A percentile compares a stretch with the other conserved stretches of the same genome.
phyloP scores from a whole-genome alignment of 2,329 filamentous ascomycete genomes.

The Niveomyces coronatus region DNA sequence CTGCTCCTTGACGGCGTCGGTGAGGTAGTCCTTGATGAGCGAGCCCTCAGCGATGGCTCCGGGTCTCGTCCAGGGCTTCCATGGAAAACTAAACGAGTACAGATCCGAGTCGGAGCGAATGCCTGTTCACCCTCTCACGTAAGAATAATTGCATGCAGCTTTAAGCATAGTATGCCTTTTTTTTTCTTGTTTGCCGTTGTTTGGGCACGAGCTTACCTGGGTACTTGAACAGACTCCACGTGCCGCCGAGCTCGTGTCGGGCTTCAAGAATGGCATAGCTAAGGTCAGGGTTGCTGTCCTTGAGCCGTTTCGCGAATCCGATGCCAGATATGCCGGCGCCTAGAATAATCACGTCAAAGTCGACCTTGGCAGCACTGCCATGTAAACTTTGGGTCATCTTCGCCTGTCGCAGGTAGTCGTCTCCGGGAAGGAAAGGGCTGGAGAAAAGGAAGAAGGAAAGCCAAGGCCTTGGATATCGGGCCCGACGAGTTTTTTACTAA shows the following conservation, averaged over 20 bases:
- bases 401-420: too few relatives aligned
- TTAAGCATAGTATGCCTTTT: too few relatives aligned
- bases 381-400: too few relatives aligned
- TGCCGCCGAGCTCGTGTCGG: slow-evolving; percentile 57
- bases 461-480: too few relatives aligned
- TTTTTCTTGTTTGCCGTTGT: too few relatives aligned
- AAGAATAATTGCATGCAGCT: too few relatives aligned
- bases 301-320: slow-evolving; percentile 59
- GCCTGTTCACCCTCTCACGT: slow-evolving; percentile 25
- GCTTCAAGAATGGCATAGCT: slow-evolving; percentile 59
- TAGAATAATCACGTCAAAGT: slow-evolving; percentile 50
- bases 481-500: too few relatives aligned
- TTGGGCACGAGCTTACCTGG: slow-evolving; percentile 26
- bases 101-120: slow-evolving; percentile 58
- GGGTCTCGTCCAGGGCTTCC: slow-evolving; percentile 56
- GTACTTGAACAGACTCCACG: slow-evolving; percentile 71
- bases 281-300: slow-evolving; percentile 42
- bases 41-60: slow-evolving; percentile 41
- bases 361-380: too few relatives aligned
- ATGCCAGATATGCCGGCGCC: slow-evolving; percentile 67
- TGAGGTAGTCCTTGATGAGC: slow-evolving; percentile 44
- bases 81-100: slow-evolving; percentile 54
- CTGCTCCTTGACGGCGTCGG: slow-evolving; percentile 36
- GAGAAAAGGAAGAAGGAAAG: too few relatives aligned
- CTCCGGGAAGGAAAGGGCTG: too few relatives aligned